phyloP scores from a whole-genome alignment of 192 early-diverging fungal genomes.

The Spizellomyces sp. region DNA sequence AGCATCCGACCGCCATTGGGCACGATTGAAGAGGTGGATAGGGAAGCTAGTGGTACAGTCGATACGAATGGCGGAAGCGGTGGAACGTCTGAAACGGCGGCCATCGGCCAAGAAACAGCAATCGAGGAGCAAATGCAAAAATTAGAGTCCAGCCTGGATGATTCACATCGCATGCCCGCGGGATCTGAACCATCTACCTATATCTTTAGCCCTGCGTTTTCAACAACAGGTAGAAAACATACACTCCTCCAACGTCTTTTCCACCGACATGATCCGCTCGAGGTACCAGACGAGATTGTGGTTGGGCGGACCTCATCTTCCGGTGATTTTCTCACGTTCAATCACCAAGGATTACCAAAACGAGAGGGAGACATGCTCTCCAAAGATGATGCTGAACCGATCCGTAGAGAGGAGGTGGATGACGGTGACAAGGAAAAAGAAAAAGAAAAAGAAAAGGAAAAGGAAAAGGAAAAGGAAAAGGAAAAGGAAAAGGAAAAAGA shows the following conservation, averaged over 20 bases:
- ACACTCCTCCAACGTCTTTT: slow-evolving; percentile 29
- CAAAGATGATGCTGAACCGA: not conserved
- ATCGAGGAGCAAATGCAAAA: not conserved
- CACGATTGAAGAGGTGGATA: slow-evolving; percentile 1
- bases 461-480: not conserved
- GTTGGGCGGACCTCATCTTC: slow-evolving; percentile 10
- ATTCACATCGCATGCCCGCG: not conserved
- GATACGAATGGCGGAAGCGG: not conserved
- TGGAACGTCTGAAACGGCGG: not conserved
- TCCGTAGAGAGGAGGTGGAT: not conserved
- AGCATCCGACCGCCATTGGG: not conserved
- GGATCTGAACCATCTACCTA: slow-evolving; percentile 15
- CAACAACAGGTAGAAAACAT: slow-evolving; percentile 28
- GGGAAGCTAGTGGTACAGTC: not conserved
- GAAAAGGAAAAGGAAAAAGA: not conserved
- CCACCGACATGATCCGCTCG: slow-evolving; percentile 1
- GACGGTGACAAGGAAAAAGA: not conserved
- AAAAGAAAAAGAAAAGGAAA: not conserved
- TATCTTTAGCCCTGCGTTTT: slow-evolving; percentile 30
- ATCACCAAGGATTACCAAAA: not conserved
- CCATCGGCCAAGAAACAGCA: not conserved
- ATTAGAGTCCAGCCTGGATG: not conserved
- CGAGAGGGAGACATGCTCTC: not conserved
- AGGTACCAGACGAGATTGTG: slow-evolving; percentile 32
- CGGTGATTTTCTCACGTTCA: not conserved